These are phyloP conservation scores for Dictyostelium firmibasis DNA, from an alignment of 78 protist species.

Conservation along the genomic window DNA sequence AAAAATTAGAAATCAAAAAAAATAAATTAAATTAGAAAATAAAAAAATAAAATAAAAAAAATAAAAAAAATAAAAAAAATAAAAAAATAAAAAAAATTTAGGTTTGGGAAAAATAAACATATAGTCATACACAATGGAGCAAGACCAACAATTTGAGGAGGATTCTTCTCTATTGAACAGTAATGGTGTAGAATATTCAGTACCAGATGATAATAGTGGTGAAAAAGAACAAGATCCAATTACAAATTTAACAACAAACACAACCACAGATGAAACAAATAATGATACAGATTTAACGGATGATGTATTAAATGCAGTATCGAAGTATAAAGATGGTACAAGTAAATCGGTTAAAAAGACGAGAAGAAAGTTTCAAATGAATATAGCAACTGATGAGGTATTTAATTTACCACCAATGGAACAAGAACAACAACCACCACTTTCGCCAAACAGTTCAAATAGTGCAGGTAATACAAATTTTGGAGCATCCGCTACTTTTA, in stretches of 20 bases:
- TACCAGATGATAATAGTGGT: not conserved
- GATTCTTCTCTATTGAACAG: not conserved
- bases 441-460: not conserved
- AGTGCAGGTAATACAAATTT: not conserved
- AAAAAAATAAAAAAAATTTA: not conserved
- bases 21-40: too few relatives aligned
- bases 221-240: not conserved
- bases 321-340: constrained; percentile 14
- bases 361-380: constrained; percentile 63
- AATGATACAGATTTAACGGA: not conserved
- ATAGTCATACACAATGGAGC: not conserved
- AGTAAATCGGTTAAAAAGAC: constrained; percentile 18
- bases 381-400: not conserved
- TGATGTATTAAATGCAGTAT: not conserved
- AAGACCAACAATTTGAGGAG: not conserved
- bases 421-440: not conserved
- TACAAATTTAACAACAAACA: not conserved
- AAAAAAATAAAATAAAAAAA: too few relatives aligned
- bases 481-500: not conserved
- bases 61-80: not conserved
- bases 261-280: not conserved
- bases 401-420: not conserved
- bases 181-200: not conserved
- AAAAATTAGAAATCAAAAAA: too few relatives aligned
- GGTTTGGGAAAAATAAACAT: not conserved